Conservation (phyloP, 345 rosid species). For the Gossypium bickii region DNA sequence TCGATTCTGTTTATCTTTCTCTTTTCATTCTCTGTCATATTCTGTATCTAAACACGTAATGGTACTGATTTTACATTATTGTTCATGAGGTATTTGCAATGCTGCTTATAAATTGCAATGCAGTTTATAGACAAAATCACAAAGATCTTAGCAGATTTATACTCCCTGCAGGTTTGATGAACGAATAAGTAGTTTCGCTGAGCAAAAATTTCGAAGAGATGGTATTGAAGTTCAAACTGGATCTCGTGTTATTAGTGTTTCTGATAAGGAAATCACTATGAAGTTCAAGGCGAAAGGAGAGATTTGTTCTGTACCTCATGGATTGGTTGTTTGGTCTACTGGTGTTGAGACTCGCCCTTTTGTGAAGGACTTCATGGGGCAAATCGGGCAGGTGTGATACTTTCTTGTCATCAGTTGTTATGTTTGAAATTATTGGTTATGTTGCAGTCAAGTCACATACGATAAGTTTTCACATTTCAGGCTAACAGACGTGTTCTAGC, state of each 20-base stretch:
- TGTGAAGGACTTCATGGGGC: slow-evolving; percentile 76
- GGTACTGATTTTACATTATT: background rate
- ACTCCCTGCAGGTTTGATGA: slow-evolving; percentile 63
- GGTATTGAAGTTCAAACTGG: slow-evolving; percentile 84
- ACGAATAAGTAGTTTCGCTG: slow-evolving; percentile 89
- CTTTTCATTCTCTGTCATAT: background rate
- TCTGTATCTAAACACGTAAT: background rate
- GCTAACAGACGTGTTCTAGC: slow-evolving; percentile 64
- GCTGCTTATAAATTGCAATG: background rate
- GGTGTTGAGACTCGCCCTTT: slow-evolving; percentile 82
- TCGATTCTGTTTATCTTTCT: background rate
- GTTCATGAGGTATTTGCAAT: background rate
- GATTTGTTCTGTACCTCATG: slow-evolving; percentile 58
- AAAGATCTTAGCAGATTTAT: background rate
- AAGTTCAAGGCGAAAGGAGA: slow-evolving; percentile 65
- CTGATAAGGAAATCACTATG: slow-evolving; percentile 66
- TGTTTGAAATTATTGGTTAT: background rate
- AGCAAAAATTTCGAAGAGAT: slow-evolving; percentile 71
- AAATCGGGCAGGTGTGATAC: slow-evolving; percentile 73
- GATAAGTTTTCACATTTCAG: slow-evolving; percentile 30
- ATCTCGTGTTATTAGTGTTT: slow-evolving; percentile 67
- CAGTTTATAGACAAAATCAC: background rate
- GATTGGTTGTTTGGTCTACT: slow-evolving; percentile 91
- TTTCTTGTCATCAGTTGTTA: background rate
- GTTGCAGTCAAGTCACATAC: slow-evolving; percentile 5